A percentile compares a stretch with the other conserved stretches of the same genome.
Conservation (phyloP, 768 basidiomycete species). For the Kwoniella sp. region DNA sequence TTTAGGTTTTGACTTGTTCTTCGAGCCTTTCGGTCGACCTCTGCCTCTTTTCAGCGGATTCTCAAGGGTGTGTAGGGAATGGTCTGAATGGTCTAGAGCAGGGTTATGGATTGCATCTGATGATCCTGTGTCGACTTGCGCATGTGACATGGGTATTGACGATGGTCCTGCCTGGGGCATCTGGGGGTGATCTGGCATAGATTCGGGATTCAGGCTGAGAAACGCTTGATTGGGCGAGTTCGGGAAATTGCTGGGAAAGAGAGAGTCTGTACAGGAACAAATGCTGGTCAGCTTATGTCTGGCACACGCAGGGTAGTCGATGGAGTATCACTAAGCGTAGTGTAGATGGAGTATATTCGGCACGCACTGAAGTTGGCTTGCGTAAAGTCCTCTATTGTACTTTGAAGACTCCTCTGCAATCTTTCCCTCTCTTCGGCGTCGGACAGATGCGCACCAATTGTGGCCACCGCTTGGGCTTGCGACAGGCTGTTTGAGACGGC, state of each 20-base stretch:
- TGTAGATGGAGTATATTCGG: not conserved
- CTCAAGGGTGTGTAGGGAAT: not conserved
- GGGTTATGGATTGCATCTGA: not conserved
- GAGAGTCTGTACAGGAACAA: slow-evolving; percentile 11
- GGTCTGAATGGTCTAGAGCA: no score
- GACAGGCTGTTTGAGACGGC: slow-evolving; percentile 19
- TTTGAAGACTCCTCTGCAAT: slow-evolving; percentile 34
- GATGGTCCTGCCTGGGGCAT: slow-evolving; percentile 13
- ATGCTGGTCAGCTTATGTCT: not conserved
- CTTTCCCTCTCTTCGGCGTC: slow-evolving; percentile 36
- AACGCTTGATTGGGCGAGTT: slow-evolving; percentile 13
- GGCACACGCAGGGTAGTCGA: not conserved
- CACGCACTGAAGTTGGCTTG: slow-evolving; percentile 24
- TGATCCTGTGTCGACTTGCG: not conserved
- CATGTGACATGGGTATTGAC: not conserved
- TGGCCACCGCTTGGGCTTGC: slow-evolving; percentile 32
- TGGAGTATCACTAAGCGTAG: slow-evolving; percentile 4
- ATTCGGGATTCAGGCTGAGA: slow-evolving; percentile 15
- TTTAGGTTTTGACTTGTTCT: slow-evolving; percentile 50
- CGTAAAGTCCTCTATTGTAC: slow-evolving; percentile 36
- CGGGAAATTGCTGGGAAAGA: slow-evolving; percentile 26
- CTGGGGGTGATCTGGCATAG: not conserved
- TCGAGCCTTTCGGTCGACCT: slow-evolving; percentile 87
- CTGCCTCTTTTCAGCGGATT: slow-evolving; percentile 61
- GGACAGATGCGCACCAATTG: slow-evolving; percentile 34